These are phyloP conservation scores for Colletotrichum magnum DNA, from an alignment of 2,329 filamentous ascomycete genomes.

Conservation along the genomic window DNA sequence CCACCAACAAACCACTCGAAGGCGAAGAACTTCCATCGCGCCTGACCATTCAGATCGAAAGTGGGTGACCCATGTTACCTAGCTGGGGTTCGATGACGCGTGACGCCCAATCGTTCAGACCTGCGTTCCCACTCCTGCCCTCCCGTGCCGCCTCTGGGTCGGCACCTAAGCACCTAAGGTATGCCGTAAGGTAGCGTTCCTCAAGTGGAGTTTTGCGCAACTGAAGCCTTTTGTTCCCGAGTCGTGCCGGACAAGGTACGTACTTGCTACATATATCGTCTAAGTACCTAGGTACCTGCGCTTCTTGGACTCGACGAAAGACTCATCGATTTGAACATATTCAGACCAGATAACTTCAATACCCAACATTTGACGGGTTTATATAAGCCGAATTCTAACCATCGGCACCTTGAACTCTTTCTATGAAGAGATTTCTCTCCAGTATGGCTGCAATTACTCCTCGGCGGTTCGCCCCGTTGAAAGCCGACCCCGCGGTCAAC, in stretches of 20 bases:
- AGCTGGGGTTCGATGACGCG: slow-evolving; percentile 1
- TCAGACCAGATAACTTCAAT: not conserved
- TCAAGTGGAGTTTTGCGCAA: slow-evolving; percentile 15
- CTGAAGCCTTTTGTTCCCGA: slow-evolving; percentile 3
- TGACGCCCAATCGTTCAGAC: slow-evolving; percentile 1
- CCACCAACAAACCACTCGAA: not conserved
- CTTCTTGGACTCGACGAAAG: slow-evolving; percentile 3
- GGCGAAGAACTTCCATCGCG: slow-evolving; percentile 23
- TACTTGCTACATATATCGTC: not conserved
- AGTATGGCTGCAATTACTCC: slow-evolving; percentile 58
- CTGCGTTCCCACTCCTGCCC: slow-evolving; percentile 14
- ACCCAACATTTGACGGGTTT: not conserved
- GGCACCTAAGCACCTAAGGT: not conserved
- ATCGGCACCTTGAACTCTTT: not conserved
- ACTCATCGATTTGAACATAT: slow-evolving; percentile 16
- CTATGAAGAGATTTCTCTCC: slow-evolving; percentile 50
- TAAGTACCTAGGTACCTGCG: slow-evolving; percentile 13
- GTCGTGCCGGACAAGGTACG: not conserved
- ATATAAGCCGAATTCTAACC: not conserved
- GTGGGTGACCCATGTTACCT: slow-evolving; percentile 23
- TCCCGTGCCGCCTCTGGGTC: not conserved
- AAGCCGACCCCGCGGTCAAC: slow-evolving; percentile 49
- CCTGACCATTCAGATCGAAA: slow-evolving; percentile 24
- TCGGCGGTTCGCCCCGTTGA: slow-evolving; percentile 71
- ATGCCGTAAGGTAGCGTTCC: not conserved